Evolutionary conservation across 768 basidiomycete genomes (phyloP).

Genomic region (Rhodosporidiobolus odoratus): DNA sequence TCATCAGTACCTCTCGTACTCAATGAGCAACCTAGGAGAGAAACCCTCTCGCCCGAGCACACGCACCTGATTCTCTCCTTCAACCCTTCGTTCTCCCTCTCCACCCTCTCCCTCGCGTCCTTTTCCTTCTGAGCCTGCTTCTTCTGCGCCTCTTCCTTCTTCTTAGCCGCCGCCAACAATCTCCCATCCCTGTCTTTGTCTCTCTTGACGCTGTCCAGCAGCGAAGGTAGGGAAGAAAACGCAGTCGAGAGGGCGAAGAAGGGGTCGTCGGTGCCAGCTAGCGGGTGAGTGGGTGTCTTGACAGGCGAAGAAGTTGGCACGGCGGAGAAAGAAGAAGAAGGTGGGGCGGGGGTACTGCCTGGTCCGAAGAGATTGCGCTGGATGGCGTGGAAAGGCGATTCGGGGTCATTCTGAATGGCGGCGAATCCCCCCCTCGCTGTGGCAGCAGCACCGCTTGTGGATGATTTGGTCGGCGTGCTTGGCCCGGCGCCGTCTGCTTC

Average conservation of each 20-base stretch:
- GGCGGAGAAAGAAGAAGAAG: background rate
- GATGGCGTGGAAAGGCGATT: slow-evolving; percentile 23
- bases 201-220: background rate
- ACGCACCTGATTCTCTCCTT: slow-evolving; percentile 16
- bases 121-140: background rate
- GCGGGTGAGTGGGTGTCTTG: background rate
- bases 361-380: slow-evolving; percentile 12
- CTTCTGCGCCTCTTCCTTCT: slow-evolving; percentile 18
- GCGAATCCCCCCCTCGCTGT: background rate
- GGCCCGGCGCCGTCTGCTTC: background rate
- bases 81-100: slow-evolving; percentile 10
- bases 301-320: background rate
- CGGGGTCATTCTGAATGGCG: slow-evolving; percentile 22
- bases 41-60: no score
- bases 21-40: background rate
- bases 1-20: background rate
- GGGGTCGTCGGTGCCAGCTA: background rate
- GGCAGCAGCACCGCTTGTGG: background rate
- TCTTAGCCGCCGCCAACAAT: slow-evolving; percentile 12
- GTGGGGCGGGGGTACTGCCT: background rate
- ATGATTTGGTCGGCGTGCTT: background rate
- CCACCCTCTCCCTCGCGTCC: background rate
- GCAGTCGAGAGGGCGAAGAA: background rate
- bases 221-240: background rate
- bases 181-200: slow-evolving; percentile 12